Conservation (phyloP, 345 rosid species). For the Anastatica hierochuntica region DNA sequence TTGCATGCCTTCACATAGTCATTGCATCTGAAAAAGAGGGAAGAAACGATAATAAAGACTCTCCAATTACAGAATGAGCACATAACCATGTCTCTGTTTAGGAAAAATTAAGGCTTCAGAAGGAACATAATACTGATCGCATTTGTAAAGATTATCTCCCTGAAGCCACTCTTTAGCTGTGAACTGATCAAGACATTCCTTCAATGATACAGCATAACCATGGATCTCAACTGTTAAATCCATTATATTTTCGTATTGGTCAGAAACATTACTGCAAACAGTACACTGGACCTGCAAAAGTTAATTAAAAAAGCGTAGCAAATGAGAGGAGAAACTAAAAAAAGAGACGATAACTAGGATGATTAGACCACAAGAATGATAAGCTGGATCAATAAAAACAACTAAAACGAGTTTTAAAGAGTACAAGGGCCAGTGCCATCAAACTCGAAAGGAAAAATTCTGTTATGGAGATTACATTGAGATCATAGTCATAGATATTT, state of each 20-base stretch:
- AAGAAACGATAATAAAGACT: background rate
- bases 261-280: constrained; percentile 63
- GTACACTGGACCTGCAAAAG: constrained; percentile 66
- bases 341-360: background rate
- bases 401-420: too few species aligned
- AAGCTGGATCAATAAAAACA: too few species aligned
- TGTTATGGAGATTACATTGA: too few species aligned
- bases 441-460: too few species aligned
- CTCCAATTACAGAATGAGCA: background rate
- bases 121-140: constrained; percentile 76
- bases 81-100: too few species aligned
- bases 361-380: too few species aligned
- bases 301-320: background rate
- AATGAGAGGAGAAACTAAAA: background rate
- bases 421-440: too few species aligned
- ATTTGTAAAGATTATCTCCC: constrained; percentile 90
- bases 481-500: too few species aligned
- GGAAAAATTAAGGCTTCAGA: constrained; percentile 4
- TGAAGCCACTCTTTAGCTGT: constrained; percentile 81
- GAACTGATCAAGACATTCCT: constrained; percentile 90
- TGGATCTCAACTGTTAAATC: constrained; percentile 77
- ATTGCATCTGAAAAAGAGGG: constrained; percentile 49
- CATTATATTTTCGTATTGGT: constrained; percentile 27
- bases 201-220: constrained; percentile 83
- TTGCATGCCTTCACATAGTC: constrained; percentile 97